Conservation (phyloP, 139 green algal genomes). For the Coelastrella sp. region DNA sequence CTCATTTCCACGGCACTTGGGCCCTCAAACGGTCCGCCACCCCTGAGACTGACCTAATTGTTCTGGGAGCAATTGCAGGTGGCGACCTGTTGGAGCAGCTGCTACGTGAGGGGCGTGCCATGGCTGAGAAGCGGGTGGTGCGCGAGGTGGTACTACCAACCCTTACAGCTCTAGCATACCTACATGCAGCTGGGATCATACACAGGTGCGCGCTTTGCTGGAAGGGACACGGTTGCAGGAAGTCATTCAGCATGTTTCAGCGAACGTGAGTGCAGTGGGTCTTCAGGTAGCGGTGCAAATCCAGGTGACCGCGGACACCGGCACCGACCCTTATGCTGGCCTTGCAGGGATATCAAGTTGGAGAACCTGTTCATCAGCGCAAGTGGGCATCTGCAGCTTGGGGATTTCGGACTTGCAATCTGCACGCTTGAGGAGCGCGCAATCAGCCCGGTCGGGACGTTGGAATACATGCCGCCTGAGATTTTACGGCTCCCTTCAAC, state of each 20-base stretch:
- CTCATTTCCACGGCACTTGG: no score
- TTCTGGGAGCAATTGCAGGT: not conserved
- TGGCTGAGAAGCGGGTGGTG: conserved; percentile 67
- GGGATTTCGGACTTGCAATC: conserved; percentile 84
- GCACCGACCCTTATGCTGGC: not conserved
- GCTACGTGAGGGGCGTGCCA: conserved; percentile 69
- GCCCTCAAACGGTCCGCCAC: no score
- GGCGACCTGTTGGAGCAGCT: conserved; percentile 81
- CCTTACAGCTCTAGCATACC: conserved; percentile 61
- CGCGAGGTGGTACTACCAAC: conserved; percentile 64
- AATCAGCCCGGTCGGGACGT: conserved; percentile 82
- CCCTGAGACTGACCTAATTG: not conserved
- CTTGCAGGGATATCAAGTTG: conserved; percentile 80
- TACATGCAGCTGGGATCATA: conserved; percentile 77
- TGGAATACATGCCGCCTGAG: conserved; percentile 89
- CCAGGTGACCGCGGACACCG: not conserved
- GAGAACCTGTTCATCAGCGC: conserved; percentile 84
- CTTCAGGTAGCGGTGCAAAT: not conserved
- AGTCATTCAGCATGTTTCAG: not conserved
- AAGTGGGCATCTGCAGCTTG: conserved; percentile 66
- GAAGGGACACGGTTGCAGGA: not conserved
- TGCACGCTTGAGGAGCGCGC: conserved; percentile 68
- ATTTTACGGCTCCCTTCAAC: conserved; percentile 57
- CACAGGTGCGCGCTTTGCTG: conserved; percentile 53
- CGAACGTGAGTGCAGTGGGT: no score